Base-by-base conservation (phyloP, 208 protist genomes). In the Acanthamoeba sp. region DNA sequence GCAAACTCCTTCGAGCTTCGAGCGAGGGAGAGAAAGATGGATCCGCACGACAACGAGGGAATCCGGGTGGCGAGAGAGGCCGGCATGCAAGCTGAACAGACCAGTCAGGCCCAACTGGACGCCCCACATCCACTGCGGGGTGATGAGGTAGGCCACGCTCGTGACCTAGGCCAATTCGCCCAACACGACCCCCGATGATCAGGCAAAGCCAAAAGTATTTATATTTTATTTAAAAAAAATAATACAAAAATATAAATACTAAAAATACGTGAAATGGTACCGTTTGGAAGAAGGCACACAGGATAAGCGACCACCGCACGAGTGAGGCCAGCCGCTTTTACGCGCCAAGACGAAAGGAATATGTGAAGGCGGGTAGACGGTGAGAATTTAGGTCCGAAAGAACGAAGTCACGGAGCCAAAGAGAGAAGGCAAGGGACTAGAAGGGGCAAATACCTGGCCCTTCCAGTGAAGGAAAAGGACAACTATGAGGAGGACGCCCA, bases 131-230 rank as follows among this genome's bases (percentile, higher is more conserved):
- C 69, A 78, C 16, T 12, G 32, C 34, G 36, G 36, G 69, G 34
- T 78, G 69, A 78, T 78, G 69, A 78, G 24, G 24, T 45, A 78
- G 69, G 69, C 69, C 69, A 42, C 69, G 36, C 69, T 42, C 69
- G 36, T 36, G 32, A 78, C 69, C 69, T 78, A 78, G 36, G 29
- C 7, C 29, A 3, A 20, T 36, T 2, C 66, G n/a, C 10, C 9
- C 69, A 78, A 10, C 62, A 71, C 20, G 62, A 1, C 62, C 22
- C 55, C 22, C 22, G 55, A 69, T 34, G 59, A 16, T 34, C 18
- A 69, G 29, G 16, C 12, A 22, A 62, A 62, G 16, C 55, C 22
- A 69, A 69, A 69, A 69, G 3, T 3, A 69, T 27, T 27, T 69
- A 69, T 32, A 69, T 59, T 59, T 59, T 27, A 59, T 64, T 29